Base-by-base conservation (phyloP, 495 filamentous ascomycete species). In the Aspergillus sclerotiicarbonarius region DNA sequence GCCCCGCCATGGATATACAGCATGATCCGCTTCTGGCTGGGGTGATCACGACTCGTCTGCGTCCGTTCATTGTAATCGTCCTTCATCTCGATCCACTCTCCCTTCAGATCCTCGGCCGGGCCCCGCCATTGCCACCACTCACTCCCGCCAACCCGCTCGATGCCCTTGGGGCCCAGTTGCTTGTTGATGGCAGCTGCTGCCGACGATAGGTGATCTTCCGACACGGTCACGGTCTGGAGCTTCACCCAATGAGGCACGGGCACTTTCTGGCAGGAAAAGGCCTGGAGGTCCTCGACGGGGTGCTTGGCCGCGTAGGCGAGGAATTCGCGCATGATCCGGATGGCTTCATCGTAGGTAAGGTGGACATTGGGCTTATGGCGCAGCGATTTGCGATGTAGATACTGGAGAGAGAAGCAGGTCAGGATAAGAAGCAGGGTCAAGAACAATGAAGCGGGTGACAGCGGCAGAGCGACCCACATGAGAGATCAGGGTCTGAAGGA, bases 71-170 rank as follows among this genome's bases (percentile, higher is more conserved):
- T 73, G 63, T 92, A 88, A 62, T 97, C 89, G 53, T 82, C 80
- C 55, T 84, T 84, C 92, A 96, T 96, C 78, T 96, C 94, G 60
- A 98, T 87, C 93, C 91, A 97, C 68, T 98, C 94, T 2, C 89
- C 91, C 66, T 84, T 85, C 51, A 95, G 71, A 0, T 82, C 81
- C 31, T 75, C 79, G 15, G 81, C 74, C 0, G 80, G 78, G 15
- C 77, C 73, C 54, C 93, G 85, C 93, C 93, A 98, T 75, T 91
- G 90, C 93, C 93, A 98, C 93, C 93, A 98, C 41, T 83, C 83
- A 70, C 82, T 80, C 0, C 93, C 93, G 18, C 93, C 93, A 2
- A 96, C 82, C 41, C 81, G 81, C 20, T 79, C 72, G 19, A 96
- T 78, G 0, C 90, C 92, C 15, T 86, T 80, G 4, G 80, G 81